Evolutionary conservation across 2,329 filamentous ascomycete species (phyloP).

Genomic region (Plectosphaerella plurivora): DNA sequence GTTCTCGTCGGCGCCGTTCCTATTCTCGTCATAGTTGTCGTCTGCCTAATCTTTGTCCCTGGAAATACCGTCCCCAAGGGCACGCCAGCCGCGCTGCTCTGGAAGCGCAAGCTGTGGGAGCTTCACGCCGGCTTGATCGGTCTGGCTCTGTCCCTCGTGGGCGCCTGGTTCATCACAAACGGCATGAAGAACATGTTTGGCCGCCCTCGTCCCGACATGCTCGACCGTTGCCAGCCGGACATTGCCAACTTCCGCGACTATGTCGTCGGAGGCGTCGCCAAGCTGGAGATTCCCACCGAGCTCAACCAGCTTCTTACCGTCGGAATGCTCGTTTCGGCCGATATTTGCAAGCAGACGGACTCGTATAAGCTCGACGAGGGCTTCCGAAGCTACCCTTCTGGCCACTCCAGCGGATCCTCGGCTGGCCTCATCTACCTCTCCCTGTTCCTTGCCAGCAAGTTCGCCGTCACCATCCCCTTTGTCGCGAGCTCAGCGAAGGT

Average conservation of each 20-base stretch:
- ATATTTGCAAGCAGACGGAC: constrained; percentile 69
- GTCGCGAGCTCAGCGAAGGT: constrained; percentile 39
- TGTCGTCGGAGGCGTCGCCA: constrained; percentile 57
- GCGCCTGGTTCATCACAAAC: constrained; percentile 76
- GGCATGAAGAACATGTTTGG: constrained; percentile 77
- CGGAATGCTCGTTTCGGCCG: constrained; percentile 59
- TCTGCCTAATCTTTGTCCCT: constrained; percentile 68
- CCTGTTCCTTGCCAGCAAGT: constrained; percentile 81
- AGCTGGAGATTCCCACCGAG: constrained; percentile 24
- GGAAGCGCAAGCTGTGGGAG: constrained; percentile 86
- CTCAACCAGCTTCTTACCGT: constrained; percentile 45
- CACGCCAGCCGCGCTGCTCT: constrained; percentile 61
- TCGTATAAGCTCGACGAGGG: constrained; percentile 64
- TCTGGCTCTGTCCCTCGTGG: constrained; percentile 65
- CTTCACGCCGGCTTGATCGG: constrained; percentile 83
- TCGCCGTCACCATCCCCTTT: constrained; percentile 69
- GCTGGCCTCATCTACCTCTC: constrained; percentile 81
- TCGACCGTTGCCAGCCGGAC: constrained; percentile 76
- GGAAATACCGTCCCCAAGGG: constrained; percentile 61
- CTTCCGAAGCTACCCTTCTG: constrained; percentile 69
- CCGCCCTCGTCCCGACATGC: constrained; percentile 74
- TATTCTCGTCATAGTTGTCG: constrained; percentile 60
- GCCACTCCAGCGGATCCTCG: constrained; percentile 62
- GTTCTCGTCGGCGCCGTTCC: constrained; percentile 63
- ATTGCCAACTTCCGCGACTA: constrained; percentile 55